A percentile compares a stretch with the other conserved stretches of the same genome.
phyloP scores from a whole-genome alignment of 2,329 filamentous ascomycete genomes.

The Ophiocordyceps robertsii region DNA sequence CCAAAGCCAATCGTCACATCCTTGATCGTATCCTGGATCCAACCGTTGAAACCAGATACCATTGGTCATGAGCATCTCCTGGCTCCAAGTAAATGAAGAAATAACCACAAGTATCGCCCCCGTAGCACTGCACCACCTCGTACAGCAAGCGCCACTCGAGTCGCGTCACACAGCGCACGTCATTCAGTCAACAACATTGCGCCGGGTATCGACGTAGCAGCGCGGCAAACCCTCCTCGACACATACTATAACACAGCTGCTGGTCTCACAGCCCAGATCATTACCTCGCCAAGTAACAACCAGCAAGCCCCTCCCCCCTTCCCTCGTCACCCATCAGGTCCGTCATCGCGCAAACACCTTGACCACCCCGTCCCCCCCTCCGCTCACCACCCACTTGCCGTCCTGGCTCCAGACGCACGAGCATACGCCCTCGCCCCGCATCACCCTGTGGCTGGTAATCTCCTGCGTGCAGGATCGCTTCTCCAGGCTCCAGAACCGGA shows the following conservation, averaged over 20 bases:
- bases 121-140: too few species aligned
- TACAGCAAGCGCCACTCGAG: too few species aligned
- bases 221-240: constrained; percentile 2
- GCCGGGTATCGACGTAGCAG: constrained; percentile 18
- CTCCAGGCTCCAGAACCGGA: constrained; percentile 95
- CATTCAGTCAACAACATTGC: constrained; percentile 3
- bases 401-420: constrained; percentile 93
- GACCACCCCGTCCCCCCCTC: constrained; percentile 86
- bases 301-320: not conserved
- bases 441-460: constrained; percentile 81
- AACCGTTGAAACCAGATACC: too few species aligned
- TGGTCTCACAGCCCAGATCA: not conserved
- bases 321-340: not conserved
- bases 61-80: too few species aligned
- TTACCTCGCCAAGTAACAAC: not conserved
- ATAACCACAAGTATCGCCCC: too few species aligned
- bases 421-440: constrained; percentile 93
- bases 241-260: constrained; percentile 5
- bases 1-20: too few species aligned
- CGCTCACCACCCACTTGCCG: constrained; percentile 86
- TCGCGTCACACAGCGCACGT: too few species aligned
- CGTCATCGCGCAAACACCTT: constrained; percentile 67
- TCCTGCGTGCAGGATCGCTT: constrained; percentile 93
- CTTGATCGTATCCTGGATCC: not conserved
- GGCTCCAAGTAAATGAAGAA: too few species aligned